Evolutionary conservation across 1,284 basidiomycete species (phyloP), one percentile per base, ranked within the genome.

Genomic region (Taiwanofungus camphoratus): DNA sequence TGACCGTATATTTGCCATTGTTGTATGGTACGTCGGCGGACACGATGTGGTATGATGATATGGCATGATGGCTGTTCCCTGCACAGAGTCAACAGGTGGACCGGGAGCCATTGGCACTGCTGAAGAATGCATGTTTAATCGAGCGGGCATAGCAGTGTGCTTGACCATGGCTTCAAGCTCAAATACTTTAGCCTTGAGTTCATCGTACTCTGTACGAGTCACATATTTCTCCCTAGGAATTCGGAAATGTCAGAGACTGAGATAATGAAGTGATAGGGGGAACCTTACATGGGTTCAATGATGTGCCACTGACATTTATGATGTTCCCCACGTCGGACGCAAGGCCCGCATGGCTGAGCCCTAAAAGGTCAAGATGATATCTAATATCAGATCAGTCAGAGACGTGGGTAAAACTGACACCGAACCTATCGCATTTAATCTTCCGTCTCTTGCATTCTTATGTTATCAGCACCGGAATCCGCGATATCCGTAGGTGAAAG

Each of bases 391-490:
- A 56, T 45, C 27, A 30, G 38, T 26, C 26, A 42, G 50, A 31
- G 31, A 46, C 45, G 44, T 43, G 48, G 27, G 49, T 38, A 45
- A 38, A 39, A 57, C 48, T 54, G 44, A 51, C n/a, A 36, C 49
- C 66, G 51, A 54, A 74, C 66, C 77, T 73, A 59, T 79, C 75
- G 55, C 77, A 79, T 55, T 74, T 79, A 55, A 79, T 78, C 61
- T 78, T 79, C 29, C 77, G 66, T 48, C 77, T 59, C 50, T 79
- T 79, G 58, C 76, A 79, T 54, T 79, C 77, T n/a, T 72, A 53
- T 13, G 36, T 11, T 39, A 53, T 53, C 37, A 54, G 48, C 23
- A 53, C 13, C 21, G 16, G 31, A 8, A 13, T 13, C 7, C 13
- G 18, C 36, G 29, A 45, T 45, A 11, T 40, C 39, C 27, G 34